These are phyloP conservation scores for Lumnitzera littorea DNA, from an alignment of 345 rosid species.

Conservation along the genomic window DNA sequence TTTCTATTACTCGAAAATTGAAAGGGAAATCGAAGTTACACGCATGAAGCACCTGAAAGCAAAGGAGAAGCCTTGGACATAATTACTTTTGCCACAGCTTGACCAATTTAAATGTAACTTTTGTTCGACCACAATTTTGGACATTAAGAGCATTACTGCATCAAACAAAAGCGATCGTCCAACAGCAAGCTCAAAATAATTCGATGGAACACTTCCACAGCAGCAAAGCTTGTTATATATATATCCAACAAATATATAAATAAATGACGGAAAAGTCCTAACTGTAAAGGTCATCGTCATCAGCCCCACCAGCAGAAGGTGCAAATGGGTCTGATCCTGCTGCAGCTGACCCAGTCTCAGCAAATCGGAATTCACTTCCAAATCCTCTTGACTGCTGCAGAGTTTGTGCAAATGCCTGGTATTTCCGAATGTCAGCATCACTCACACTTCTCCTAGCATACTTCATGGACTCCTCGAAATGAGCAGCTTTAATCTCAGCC, in stretches of 20 bases:
- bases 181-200: too few relatives aligned
- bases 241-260: not conserved
- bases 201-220: too few relatives aligned
- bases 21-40: too few relatives aligned
- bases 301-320: slow-evolving; percentile 66
- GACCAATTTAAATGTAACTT: too few relatives aligned
- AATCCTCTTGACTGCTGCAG: slow-evolving; percentile 93
- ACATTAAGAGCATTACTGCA: too few relatives aligned
- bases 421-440: slow-evolving; percentile 89
- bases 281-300: slow-evolving; percentile 87
- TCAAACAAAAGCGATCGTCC: too few relatives aligned
- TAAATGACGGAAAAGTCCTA: slow-evolving; percentile 8
- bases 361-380: slow-evolving; percentile 72
- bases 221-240: too few relatives aligned
- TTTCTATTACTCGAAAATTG: too few relatives aligned
- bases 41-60: too few relatives aligned
- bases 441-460: slow-evolving; percentile 88
- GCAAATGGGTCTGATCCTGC: slow-evolving; percentile 63
- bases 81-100: too few relatives aligned
- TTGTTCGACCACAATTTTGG: too few relatives aligned
- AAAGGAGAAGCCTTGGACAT: too few relatives aligned
- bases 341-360: slow-evolving; percentile 35
- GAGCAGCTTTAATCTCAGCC: slow-evolving; percentile 78
- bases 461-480: slow-evolving; percentile 93
- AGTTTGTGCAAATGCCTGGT: slow-evolving; percentile 94